These are phyloP conservation scores for Hymenoscyphus fraxineus DNA, from an alignment of 2,329 filamentous ascomycete species.

Conservation along the genomic window DNA sequence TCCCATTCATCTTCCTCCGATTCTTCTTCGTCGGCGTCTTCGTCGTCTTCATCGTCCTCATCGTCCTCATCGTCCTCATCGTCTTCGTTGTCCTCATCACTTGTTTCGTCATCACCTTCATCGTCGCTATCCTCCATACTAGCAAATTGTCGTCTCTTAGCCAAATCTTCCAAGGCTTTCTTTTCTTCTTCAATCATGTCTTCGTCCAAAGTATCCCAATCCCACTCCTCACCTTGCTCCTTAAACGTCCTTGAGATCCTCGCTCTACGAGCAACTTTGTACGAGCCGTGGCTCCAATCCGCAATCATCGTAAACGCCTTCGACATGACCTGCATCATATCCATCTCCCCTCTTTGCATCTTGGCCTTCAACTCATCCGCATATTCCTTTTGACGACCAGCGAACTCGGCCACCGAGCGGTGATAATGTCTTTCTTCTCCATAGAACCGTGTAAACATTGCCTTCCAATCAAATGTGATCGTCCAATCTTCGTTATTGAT, in stretches of 20 bases:
- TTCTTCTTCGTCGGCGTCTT: background rate
- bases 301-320: constrained; percentile 14
- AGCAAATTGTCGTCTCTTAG: constrained; percentile 3
- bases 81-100: background rate
- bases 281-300: background rate
- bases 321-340: constrained; percentile 8
- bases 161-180: constrained; percentile 5
- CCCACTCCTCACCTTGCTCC: constrained; percentile 8
- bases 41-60: constrained; percentile 12
- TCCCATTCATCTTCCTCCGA: background rate
- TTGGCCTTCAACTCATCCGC: constrained; percentile 9
- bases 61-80: background rate
- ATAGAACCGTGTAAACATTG: constrained; percentile 14
- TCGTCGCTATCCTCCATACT: constrained; percentile 14
- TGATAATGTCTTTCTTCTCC: constrained; percentile 15
- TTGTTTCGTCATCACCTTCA: background rate
- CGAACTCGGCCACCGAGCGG: constrained; percentile 1
- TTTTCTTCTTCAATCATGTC: constrained; percentile 1
- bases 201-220: constrained; percentile 8
- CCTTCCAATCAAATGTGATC: constrained; percentile 15
- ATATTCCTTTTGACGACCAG: constrained; percentile 6
- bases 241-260: constrained; percentile 12
- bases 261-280: constrained; percentile 13
- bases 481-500: constrained; percentile 8
- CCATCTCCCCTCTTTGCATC: constrained; percentile 9